Base-by-base conservation (phyloP, 2,329 filamentous ascomycete genomes). In the Shiraia bambusicola region DNA sequence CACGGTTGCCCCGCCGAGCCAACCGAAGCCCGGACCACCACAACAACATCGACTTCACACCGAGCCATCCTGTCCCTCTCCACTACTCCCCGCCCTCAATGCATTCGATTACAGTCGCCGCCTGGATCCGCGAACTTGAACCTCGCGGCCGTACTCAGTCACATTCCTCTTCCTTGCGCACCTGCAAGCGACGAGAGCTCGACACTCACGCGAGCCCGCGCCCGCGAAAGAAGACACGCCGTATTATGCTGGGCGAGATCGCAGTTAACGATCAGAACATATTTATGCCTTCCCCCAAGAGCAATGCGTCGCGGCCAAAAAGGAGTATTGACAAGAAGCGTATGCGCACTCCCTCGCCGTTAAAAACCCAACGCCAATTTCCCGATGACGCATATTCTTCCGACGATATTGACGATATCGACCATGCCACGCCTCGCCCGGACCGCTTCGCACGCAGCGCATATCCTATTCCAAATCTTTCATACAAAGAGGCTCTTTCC, bases 261-360 rank as follows among this genome's bases (percentile, higher is more conserved):
- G 44, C 41, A 17, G 41, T 34, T n/a, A 47, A 50, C 41, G 37
- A 48, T 31, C 35, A 50, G 24, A 38, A 47, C 31, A 37, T 16
- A 15, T 30, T 33, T 26, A 32, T 42, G 16, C 28, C 34, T 31
- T n/a, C n/a, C 13, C 27, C 3, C 16, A 27, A 39, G 30, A 39
- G 32, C 26, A 45, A 39, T 36, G 15, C n/a, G n/a, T 40, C 37
- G 27, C 31, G 32, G 6, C 32, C 31, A 8, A 35, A 36, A 34
- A 47, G 42, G 40, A 45, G 27, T 27, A 46, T 35, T 26, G 40
- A 47, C 4, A 50, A 48, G 41, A 48, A 50, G 48, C 41, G 37
- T 28, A 48, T 48, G 16, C 45, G 37, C 40, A 50, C 44, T 13
- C 44, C 47, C 45, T 50, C 41, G 37, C 45, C 38, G 27, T 40